A percentile compares a stretch with the other conserved stretches of the same genome.
These are phyloP conservation scores for Aspergillus tubingensis DNA, from an alignment of 2,329 filamentous ascomycete genomes.

Conservation along the genomic window DNA sequence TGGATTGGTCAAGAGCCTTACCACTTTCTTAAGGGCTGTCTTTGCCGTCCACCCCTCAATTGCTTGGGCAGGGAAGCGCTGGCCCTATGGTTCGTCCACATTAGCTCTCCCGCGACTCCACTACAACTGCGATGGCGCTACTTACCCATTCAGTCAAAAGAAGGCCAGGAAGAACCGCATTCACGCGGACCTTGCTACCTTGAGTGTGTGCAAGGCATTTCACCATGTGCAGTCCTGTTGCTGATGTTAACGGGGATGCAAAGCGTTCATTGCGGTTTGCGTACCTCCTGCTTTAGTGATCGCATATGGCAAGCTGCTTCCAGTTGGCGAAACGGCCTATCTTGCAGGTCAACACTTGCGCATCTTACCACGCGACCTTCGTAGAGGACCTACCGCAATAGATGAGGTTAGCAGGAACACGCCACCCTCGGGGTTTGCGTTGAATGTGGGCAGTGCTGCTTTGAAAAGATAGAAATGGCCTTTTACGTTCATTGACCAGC, in stretches of 20 bases:
- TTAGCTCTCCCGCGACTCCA: constrained; percentile 6
- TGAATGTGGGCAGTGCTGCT: constrained; percentile 60
- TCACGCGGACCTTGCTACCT: constrained; percentile 63
- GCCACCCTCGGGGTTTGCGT: constrained; percentile 63
- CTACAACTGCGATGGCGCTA: constrained; percentile 1
- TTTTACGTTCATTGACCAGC: constrained; percentile 65
- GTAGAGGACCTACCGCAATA: constrained; percentile 52
- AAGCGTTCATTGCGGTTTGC: neutral
- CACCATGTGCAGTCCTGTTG: constrained; percentile 62
- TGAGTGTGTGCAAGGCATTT: constrained; percentile 65
- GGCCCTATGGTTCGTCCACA: constrained; percentile 44
- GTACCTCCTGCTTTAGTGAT: constrained; percentile 74
- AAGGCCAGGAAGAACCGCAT: constrained; percentile 65
- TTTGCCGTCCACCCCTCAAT: constrained; percentile 57
- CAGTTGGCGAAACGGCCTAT: constrained; percentile 52
- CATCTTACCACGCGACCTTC: constrained; percentile 18
- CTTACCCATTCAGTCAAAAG: constrained; percentile 68
- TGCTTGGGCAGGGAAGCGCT: constrained; percentile 59
- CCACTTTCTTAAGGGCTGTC: constrained; percentile 61
- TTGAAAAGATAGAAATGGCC: constrained; percentile 57
- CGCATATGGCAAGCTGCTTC: constrained; percentile 68
- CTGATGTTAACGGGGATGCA: constrained; percentile 5
- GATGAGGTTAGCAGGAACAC: constrained; percentile 65
- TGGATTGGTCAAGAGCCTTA: constrained; percentile 30
- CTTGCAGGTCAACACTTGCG: neutral